Conservation (phyloP, 202 grass and related monocot species). For the Bolboschoenoplectus hybrid region DNA sequence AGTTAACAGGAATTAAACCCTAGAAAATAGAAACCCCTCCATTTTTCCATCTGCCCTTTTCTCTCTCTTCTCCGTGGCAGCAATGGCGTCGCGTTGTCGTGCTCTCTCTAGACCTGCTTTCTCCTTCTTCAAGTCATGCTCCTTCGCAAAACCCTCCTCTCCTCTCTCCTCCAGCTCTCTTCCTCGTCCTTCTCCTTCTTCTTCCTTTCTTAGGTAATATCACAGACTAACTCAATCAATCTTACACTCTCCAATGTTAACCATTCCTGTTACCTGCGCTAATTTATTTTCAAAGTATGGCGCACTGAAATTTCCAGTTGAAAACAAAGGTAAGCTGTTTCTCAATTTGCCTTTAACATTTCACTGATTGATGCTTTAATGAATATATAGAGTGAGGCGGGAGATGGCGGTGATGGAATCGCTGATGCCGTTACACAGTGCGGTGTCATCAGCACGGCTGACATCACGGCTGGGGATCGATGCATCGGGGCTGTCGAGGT, state of each 20-base stretch:
- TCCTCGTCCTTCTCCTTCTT: conserved; percentile 42
- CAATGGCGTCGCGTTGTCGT: conserved; percentile 65
- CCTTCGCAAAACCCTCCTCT: conserved; percentile 33
- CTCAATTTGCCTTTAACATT: background rate
- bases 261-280: background rate
- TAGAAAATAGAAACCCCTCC: background rate
- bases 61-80: background rate
- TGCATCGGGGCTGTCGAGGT: conserved; percentile 52
- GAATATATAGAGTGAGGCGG: conserved; percentile 33
- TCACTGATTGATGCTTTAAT: background rate
- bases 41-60: conserved; percentile 21
- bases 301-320: background rate
- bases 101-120: conserved; percentile 56
- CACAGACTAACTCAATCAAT: background rate
- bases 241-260: background rate
- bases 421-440: conserved; percentile 82
- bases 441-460: conserved; percentile 73
- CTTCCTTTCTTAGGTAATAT: conserved; percentile 43
- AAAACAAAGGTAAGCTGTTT: background rate
- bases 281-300: background rate
- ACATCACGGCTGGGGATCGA: conserved; percentile 86
- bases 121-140: conserved; percentile 41
- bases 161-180: conserved; percentile 41
- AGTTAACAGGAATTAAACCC: background rate
- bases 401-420: conserved; percentile 52